Base-by-base conservation (phyloP, 1,139 yeast species). In the Yamadazyma sp. region DNA sequence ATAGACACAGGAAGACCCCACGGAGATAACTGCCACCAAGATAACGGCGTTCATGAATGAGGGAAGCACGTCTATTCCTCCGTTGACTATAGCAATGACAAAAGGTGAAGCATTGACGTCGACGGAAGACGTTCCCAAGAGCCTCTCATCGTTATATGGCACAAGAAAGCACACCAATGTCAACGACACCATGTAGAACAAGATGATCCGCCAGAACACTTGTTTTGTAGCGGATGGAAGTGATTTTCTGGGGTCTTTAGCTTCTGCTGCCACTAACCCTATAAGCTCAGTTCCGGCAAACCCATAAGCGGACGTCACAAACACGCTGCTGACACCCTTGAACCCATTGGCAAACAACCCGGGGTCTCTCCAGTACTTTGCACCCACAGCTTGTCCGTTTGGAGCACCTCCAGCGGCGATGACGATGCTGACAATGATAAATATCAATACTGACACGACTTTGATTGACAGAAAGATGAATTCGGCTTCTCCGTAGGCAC, bases 11-110 rank as follows among this genome's bases (percentile, higher is more conserved):
- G 74, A 64, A 40, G 69, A 67, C 11, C 73, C 76, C 24, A 70
- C 72, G 6, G 75, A 65, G 34, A 70, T 59, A 27, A 70, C 67
- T 1, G 75, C 60, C 12, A 70, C 60, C 37, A 70, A 53, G 35
- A 70, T 66, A 11, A 70, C 67, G 7, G 69, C 74, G 45, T 70
- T 70, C 57, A 70, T 65, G n/a, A 70, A 63, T 27, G 71, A 62
- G 8, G 76, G 74, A 37, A 74, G 60, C 3, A 64, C 73, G 21
- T 57, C 55, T 35, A 72, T 67, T 10, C 83, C 82, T 5, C 81
- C 82, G 37, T 67, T 63, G 31, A 70, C 69, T 39, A 78, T 67
- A 6, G 82, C 81, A 45, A 57, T 56, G 22, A 56, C 61, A 43
- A 57, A 56, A 8, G 61, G 61, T 4, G 60, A 55, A 7, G 59